Evolutionary conservation across 139 green algal genomes (phyloP), one percentile per base, ranked within the genome.

Genomic region (Chlorella vulgaris): DNA sequence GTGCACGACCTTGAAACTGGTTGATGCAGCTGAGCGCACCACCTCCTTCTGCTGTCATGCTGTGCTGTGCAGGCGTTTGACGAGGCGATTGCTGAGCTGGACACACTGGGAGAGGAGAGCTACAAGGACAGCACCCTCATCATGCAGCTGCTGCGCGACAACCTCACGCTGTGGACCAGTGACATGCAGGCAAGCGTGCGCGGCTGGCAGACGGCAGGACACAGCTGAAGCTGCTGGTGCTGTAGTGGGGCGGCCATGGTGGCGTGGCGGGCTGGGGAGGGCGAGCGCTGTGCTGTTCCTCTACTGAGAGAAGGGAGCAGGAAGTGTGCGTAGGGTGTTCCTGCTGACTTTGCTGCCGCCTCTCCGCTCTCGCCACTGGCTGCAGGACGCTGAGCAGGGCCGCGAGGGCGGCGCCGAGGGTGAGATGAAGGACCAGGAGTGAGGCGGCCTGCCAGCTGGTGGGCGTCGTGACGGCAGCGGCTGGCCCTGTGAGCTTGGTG

Each of bases 121-220:
- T 99, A 99, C 94, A 99, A 99, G 91, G 96, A 99, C 87, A 95
- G 87, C 86, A 98, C 96, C 7, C 91, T 99, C 65, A 99, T 99
- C 89, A 99, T 99, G 96, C 96, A 99, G 90, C 93, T 99, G 33
- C 90, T 99, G 83, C 88, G 96, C 42, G 96, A 99, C 90, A 99
- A 99, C 91, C 90, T 99, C 29, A 99, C 96, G 50, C 91, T 99
- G 22, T 99, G 96, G 96, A 99, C 96, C 15, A 96, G 90, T 36
- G 96, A 99, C 89, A 98, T 99, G 94, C 92, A 98, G 89, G 96
- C 92, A 24, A 35, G 77, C 5, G 28, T 1, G 2, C 29, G 43
- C 69, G 3, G n/a, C 21, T 29, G 69, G 42, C 7, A 24, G 42
- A 19, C 3, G 36, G 55, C 50, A 50, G 47, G 4, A 8, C 26